Evolutionary conservation across 768 basidiomycete genomes (phyloP).

Genomic region (Daedaleopsis nitida): DNA sequence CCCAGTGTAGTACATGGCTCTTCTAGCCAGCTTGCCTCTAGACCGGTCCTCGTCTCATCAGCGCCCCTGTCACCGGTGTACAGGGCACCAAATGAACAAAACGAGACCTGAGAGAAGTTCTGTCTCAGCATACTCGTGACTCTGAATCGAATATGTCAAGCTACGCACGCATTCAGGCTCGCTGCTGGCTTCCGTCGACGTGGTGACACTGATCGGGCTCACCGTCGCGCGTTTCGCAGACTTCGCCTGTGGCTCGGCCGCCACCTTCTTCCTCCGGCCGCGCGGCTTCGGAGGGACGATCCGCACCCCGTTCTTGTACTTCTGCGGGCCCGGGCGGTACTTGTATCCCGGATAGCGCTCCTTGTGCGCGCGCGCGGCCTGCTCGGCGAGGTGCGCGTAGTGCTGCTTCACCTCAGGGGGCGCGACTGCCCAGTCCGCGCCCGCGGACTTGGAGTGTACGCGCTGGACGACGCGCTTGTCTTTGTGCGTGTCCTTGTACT

Average conservation of each 20-base stretch:
- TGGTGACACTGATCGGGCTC: no score
- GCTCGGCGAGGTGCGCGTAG: constrained; percentile 10
- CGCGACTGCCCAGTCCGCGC: neutral
- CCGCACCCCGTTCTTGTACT: neutral
- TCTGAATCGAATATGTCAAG: no score
- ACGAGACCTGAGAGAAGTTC: no score
- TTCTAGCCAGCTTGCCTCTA: no score
- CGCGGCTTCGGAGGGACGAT: neutral
- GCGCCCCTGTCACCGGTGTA: no score
- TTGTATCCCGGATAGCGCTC: constrained; percentile 16
- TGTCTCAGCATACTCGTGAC: no score
- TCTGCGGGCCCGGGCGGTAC: neutral
- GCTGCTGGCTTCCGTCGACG: no score
- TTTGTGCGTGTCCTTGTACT: neutral
- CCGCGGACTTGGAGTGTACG: neutral
- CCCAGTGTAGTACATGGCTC: no score
- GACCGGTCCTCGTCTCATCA: no score
- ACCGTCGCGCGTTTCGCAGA: neutral
- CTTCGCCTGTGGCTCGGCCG: neutral
- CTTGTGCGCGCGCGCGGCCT: constrained; percentile 11
- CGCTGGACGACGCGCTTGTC: neutral
- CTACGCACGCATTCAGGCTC: no score
- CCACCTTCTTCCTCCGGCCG: neutral
- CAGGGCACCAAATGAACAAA: no score
- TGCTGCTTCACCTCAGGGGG: constrained; percentile 1